These are phyloP conservation scores for Phlegmacium glaucopus DNA, from an alignment of 768 basidiomycete genomes.

Conservation along the genomic window DNA sequence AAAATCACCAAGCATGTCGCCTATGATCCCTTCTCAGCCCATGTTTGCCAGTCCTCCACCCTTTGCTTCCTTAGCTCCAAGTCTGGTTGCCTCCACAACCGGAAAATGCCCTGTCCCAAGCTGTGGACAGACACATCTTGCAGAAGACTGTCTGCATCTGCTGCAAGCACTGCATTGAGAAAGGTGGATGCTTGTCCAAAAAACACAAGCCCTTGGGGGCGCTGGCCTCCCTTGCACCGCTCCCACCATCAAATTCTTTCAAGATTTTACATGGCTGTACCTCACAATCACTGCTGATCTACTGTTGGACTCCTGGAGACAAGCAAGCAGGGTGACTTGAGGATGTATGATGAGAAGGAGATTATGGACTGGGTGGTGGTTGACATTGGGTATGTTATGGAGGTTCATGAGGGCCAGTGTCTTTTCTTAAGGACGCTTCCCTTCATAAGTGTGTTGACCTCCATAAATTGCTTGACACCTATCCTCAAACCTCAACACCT, in stretches of 20 bases:
- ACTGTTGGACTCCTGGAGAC: not conserved
- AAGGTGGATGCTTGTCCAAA: slow-evolving; percentile 1
- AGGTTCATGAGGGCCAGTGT: not conserved
- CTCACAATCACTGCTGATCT: not conserved
- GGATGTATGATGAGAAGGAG: not conserved
- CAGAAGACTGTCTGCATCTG: slow-evolving; percentile 1
- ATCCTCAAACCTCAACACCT: not conserved
- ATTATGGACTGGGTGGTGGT: not conserved
- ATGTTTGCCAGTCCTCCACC: not conserved
- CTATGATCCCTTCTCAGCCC: not conserved
- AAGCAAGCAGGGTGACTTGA: not conserved
- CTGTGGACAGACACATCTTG: slow-evolving; percentile 1
- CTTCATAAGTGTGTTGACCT: not conserved
- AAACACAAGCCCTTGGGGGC: slow-evolving; percentile 1
- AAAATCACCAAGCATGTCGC: not conserved
- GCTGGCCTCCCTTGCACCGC: not conserved
- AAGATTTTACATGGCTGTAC: not conserved
- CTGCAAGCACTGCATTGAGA: slow-evolving; percentile 4
- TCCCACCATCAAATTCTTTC: not conserved
- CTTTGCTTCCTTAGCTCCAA: not conserved
- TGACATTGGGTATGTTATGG: not conserved
- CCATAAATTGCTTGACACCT: not conserved
- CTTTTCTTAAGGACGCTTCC: not conserved
- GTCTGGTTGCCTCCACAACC: not conserved
- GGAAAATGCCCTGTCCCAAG: not conserved